These are phyloP conservation scores for Primulina huaijiensis DNA, from an alignment of 257 asterid species.

Conservation along the genomic window DNA sequence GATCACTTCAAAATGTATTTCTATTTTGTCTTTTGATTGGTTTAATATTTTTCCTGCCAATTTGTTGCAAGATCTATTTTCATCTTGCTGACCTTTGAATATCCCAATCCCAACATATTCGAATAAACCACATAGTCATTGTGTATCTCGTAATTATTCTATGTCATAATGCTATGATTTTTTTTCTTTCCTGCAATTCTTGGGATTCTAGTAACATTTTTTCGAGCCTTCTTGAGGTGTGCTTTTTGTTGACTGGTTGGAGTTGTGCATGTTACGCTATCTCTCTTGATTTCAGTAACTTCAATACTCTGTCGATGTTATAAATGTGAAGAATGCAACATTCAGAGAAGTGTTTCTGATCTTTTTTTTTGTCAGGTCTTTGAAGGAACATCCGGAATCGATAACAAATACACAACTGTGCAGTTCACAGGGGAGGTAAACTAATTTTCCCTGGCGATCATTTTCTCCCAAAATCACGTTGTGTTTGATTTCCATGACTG, in stretches of 20 bases:
- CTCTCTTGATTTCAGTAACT: background rate
- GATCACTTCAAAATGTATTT: slow-evolving; percentile 17
- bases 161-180: slow-evolving; percentile 4
- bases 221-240: slow-evolving; percentile 16
- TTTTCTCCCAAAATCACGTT: slow-evolving; percentile 2
- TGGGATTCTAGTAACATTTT: slow-evolving; percentile 2
- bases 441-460: background rate
- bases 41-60: slow-evolving; percentile 6
- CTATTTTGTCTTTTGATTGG: background rate
- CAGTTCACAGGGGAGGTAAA: slow-evolving; percentile 25
- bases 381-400: slow-evolving; percentile 26
- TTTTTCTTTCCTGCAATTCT: background rate
- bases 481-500: background rate
- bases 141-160: background rate
- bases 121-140: background rate
- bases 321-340: slow-evolving; percentile 2
- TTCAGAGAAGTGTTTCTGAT: background rate
- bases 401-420: slow-evolving; percentile 21
- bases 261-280: slow-evolving; percentile 5
- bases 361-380: slow-evolving; percentile 19
- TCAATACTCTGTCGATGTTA: background rate
- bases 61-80: background rate
- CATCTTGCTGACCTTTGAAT: background rate
- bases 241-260: slow-evolving; percentile 20
- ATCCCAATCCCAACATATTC: background rate